phyloP scores from a whole-genome alignment of 345 rosid species.

The Excoecaria cochinchinensis region DNA sequence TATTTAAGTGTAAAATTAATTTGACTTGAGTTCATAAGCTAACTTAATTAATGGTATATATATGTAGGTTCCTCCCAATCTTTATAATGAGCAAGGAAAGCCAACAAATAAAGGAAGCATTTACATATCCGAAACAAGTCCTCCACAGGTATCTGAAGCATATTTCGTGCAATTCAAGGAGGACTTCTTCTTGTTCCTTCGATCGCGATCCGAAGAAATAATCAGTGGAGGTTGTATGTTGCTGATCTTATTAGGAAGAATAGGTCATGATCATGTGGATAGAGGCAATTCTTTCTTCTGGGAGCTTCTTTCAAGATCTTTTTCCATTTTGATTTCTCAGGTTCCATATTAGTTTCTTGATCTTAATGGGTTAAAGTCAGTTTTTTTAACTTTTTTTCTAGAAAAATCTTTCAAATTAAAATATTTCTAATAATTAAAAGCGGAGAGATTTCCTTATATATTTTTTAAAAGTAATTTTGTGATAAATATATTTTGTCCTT shows the following conservation, averaged over 20 bases:
- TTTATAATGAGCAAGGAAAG: conserved; percentile 63
- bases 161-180: conserved; percentile 65
- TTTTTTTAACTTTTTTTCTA: too few relatives aligned
- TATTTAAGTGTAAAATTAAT: too few relatives aligned
- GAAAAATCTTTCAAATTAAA: too few relatives aligned
- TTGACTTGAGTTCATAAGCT: too few relatives aligned
- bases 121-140: conserved; percentile 60
- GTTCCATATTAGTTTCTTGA: too few relatives aligned
- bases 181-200: conserved; percentile 69
- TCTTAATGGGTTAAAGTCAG: too few relatives aligned
- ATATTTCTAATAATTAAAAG: too few relatives aligned
- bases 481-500: too few relatives aligned
- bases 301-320: conserved; percentile 65
- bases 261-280: conserved; percentile 58
- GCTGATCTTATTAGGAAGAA: conserved; percentile 65
- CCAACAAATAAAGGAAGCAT: conserved; percentile 69
- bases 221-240: conserved; percentile 62
- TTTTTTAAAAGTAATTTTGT: too few relatives aligned
- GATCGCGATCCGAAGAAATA: conserved; percentile 58
- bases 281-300: conserved; percentile 85
- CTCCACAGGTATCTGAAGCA: conserved; percentile 57
- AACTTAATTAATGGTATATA: not conserved
- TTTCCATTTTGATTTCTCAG: conserved; percentile 8
- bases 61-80: conserved; percentile 61
- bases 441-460: too few relatives aligned